A percentile compares a stretch with the other conserved stretches of the same genome.
Conservation (phyloP, 1,284 basidiomycete genomes). For the Lentinus polychrous region DNA sequence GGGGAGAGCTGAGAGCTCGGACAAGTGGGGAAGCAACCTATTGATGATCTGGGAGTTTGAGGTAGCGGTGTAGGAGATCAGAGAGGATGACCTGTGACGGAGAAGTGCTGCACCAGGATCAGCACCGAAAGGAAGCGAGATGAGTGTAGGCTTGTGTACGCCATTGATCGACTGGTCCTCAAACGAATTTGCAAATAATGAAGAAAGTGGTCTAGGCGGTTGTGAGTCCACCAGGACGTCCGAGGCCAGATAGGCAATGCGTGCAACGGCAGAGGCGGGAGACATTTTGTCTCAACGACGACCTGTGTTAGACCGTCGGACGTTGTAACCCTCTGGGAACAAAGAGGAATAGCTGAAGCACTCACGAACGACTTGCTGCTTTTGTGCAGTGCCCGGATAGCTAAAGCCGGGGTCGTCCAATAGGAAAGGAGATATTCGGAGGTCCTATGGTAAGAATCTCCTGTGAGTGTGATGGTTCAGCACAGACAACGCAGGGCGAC, state of each 20-base stretch:
- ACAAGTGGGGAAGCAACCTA: conserved; percentile 49
- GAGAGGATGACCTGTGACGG: conserved; percentile 28
- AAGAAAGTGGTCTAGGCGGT: conserved; percentile 29
- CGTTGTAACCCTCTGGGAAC: not conserved
- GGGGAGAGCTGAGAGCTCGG: conserved; percentile 45
- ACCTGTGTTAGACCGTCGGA: not conserved
- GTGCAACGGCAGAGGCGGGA: conserved; percentile 43
- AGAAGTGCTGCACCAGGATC: conserved; percentile 53
- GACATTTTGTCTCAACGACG: not conserved
- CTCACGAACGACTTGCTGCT: too few relatives aligned
- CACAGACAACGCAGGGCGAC: too few relatives aligned
- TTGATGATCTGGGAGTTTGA: conserved; percentile 40
- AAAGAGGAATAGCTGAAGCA: not conserved
- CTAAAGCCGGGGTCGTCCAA: too few relatives aligned
- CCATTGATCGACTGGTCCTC: conserved; percentile 6
- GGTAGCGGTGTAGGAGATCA: conserved; percentile 47
- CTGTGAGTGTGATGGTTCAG: too few relatives aligned
- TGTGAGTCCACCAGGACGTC: conserved; percentile 57
- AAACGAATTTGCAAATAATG: conserved; percentile 27
- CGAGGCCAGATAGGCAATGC: conserved; percentile 63
- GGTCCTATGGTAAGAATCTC: too few relatives aligned
- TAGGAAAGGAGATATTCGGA: too few relatives aligned
- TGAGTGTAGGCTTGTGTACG: conserved; percentile 11
- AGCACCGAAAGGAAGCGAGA: conserved; percentile 48
- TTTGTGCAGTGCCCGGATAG: too few relatives aligned